phyloP scores from a whole-genome alignment of 148 eudicot genomes.

The Amaranthus palmeri region DNA sequence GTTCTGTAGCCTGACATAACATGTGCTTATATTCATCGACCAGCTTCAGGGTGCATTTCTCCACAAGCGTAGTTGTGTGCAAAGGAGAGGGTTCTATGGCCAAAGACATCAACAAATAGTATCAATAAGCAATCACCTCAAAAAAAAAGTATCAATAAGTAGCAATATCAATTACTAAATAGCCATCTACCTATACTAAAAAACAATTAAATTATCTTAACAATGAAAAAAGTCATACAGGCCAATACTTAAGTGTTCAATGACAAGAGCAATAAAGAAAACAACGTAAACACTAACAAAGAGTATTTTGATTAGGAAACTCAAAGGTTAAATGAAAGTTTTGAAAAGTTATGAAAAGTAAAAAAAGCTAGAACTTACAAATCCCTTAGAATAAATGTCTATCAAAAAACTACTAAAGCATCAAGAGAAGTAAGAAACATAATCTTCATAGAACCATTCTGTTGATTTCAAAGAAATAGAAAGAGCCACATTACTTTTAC shows the following conservation, averaged over 20 bases:
- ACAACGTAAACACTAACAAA: too few relatives aligned
- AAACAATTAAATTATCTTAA: background rate
- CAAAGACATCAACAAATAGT: constrained; percentile 9
- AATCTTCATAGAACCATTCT: too few relatives aligned
- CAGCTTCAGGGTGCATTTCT: constrained; percentile 90
- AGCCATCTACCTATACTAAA: background rate
- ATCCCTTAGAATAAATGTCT: too few relatives aligned
- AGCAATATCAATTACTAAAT: background rate
- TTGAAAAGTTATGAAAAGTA: too few relatives aligned
- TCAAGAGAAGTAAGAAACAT: too few relatives aligned
- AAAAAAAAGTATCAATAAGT: background rate
- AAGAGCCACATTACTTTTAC: too few relatives aligned
- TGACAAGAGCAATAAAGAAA: too few relatives aligned
- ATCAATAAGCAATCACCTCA: background rate
- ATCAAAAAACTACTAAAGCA: too few relatives aligned
- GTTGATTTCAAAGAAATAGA: too few relatives aligned
- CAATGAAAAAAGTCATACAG: background rate
- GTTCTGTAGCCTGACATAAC: constrained; percentile 93
- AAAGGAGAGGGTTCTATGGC: constrained; percentile 89
- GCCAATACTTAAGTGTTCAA: background rate
- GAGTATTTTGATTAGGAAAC: too few relatives aligned
- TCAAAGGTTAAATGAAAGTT: too few relatives aligned
- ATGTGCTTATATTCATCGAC: constrained; percentile 96
- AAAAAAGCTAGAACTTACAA: too few relatives aligned
- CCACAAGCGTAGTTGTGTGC: constrained; percentile 93